These are phyloP conservation scores for Rhizopogon roseolus DNA, from an alignment of 768 basidiomycete genomes.

Conservation along the genomic window DNA sequence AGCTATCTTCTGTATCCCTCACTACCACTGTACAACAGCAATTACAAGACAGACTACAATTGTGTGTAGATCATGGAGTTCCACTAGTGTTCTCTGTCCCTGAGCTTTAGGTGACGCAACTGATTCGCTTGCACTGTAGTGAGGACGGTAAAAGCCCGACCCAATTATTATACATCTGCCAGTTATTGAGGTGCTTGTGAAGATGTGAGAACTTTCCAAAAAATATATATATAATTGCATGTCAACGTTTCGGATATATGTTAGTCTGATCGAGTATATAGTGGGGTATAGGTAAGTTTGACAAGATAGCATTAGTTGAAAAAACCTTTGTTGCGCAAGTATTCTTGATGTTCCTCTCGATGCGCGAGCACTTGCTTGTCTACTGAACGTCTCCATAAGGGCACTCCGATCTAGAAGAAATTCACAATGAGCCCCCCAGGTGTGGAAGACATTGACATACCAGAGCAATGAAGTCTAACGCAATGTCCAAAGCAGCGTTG, in stretches of 20 bases:
- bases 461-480: slow-evolving; percentile 37
- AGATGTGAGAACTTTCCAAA: no score
- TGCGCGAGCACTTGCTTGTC: slow-evolving; percentile 44
- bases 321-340: slow-evolving; percentile 41
- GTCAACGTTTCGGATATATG: not conserved
- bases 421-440: slow-evolving; percentile 1
- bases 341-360: slow-evolving; percentile 39
- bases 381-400: slow-evolving; percentile 48
- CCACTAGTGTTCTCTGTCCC: not conserved
- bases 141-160: no score
- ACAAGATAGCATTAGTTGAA: slow-evolving; percentile 16
- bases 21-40: slow-evolving; percentile 18
- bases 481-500: slow-evolving; percentile 51
- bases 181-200: no score
- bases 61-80: no score
- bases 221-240: no score
- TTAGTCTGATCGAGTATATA: no score
- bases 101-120: not conserved
- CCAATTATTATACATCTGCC: no score
- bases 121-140: not conserved
- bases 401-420: slow-evolving; percentile 39
- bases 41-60: slow-evolving; percentile 3
- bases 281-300: not conserved
- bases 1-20: slow-evolving; percentile 3
- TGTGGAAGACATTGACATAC: slow-evolving; percentile 27